Conservation (phyloP, 345 rosid species). For the Lepidium aucheri region DNA sequence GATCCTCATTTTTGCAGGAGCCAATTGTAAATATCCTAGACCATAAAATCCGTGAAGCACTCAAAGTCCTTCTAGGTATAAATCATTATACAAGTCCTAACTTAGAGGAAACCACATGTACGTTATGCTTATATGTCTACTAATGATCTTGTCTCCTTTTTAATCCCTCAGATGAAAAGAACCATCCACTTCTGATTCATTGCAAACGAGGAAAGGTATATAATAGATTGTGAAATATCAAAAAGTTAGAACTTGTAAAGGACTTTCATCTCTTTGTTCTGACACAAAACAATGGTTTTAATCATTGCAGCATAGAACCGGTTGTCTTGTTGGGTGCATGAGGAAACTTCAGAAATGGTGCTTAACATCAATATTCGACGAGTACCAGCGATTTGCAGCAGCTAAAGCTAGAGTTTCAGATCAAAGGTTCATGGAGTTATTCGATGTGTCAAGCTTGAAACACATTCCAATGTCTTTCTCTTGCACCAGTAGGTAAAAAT, state of each 20-base stretch:
- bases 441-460: constrained; percentile 67
- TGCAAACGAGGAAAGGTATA: constrained; percentile 94
- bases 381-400: constrained; percentile 86
- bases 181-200: constrained; percentile 86
- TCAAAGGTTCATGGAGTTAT: constrained; percentile 88
- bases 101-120: background rate
- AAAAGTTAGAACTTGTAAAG: background rate
- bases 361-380: constrained; percentile 72
- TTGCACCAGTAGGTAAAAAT: constrained; percentile 42
- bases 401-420: constrained; percentile 90
- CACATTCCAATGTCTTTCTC: constrained; percentile 66
- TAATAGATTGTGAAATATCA: background rate
- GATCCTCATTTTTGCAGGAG: constrained; percentile 45
- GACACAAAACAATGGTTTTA: background rate
- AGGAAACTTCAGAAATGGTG: constrained; percentile 92
- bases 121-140: background rate
- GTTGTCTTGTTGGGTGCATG: constrained; percentile 89
- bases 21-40: constrained; percentile 74
- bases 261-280: background rate
- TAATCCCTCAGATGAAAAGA: constrained; percentile 56
- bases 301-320: constrained; percentile 79
- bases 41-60: constrained; percentile 76
- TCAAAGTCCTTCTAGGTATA: constrained; percentile 80
- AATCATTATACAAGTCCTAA: constrained; percentile 8
- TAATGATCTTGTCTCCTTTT: background rate